These are phyloP conservation scores for Ustilago tritici DNA, from an alignment of 1,284 basidiomycete genomes.

Conservation along the genomic window DNA sequence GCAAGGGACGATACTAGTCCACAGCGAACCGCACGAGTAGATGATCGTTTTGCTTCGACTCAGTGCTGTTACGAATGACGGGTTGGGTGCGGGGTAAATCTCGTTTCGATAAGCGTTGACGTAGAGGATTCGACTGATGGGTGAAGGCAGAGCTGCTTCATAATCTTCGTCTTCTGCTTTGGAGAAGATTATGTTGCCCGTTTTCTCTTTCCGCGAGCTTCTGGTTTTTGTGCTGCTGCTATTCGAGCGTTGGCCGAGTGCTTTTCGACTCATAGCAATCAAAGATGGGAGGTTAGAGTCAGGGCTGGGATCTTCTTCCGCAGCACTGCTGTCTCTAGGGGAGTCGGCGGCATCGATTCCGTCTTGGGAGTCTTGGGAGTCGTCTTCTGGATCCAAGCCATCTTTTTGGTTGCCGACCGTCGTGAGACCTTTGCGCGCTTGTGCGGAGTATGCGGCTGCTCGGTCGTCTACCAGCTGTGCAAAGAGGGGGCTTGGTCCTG, in stretches of 20 bases:
- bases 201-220: slow-evolving; percentile 16
- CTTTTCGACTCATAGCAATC: not conserved
- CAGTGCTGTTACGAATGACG: slow-evolving; percentile 80
- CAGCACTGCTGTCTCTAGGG: slow-evolving; percentile 20
- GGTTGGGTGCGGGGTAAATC: slow-evolving; percentile 87
- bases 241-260: not conserved
- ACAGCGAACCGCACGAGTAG: slow-evolving; percentile 89
- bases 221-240: not conserved
- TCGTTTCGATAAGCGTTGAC: slow-evolving; percentile 80
- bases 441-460: slow-evolving; percentile 31
- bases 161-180: slow-evolving; percentile 73
- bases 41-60: slow-evolving; percentile 79
- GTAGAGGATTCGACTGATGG: slow-evolving; percentile 79
- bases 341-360: slow-evolving; percentile 31
- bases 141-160: slow-evolving; percentile 30
- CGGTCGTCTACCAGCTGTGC: slow-evolving; percentile 38
- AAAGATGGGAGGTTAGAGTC: not conserved
- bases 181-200: slow-evolving; percentile 79
- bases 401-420: slow-evolving; percentile 59
- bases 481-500: slow-evolving; percentile 33
- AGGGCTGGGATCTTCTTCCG: slow-evolving; percentile 16
- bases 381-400: slow-evolving; percentile 57
- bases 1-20: slow-evolving; percentile 90
- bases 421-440: slow-evolving; percentile 34
- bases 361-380: slow-evolving; percentile 52